Conservation (phyloP, 345 rosid genomes). For the Reutealis trisperma region DNA sequence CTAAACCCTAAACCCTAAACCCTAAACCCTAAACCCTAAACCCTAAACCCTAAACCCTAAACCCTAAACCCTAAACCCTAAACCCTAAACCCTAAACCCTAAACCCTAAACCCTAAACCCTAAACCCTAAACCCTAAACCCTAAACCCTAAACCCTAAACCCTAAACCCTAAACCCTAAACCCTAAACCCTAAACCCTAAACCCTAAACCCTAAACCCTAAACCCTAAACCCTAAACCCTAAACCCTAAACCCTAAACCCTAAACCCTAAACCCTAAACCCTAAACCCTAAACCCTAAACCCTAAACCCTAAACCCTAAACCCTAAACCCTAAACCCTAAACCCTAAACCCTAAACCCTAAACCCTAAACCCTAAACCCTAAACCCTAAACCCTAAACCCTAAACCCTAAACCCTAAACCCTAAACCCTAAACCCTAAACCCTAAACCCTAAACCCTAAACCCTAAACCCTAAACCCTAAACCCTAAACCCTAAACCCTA, state of each 20-base stretch:
- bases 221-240: conserved; percentile 16
- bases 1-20: too few relatives aligned
- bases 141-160: conserved; percentile 16
- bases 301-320: conserved; percentile 12
- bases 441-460: conserved; percentile 8
- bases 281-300: conserved; percentile 14
- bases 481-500: conserved; percentile 9
- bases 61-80: conserved; percentile 16
- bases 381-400: conserved; percentile 2
- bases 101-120: conserved; percentile 20
- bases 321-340: conserved; percentile 21
- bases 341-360: conserved; percentile 10
- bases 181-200: conserved; percentile 5
- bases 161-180: conserved; percentile 2
- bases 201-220: conserved; percentile 18
- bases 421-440: conserved; percentile 13
- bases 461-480: conserved; percentile 12
- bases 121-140: conserved; percentile 13
- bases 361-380: conserved; percentile 2
- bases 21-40: too few relatives aligned
- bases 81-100: conserved; percentile 14
- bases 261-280: neutral
- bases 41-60: too few relatives aligned
- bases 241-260: conserved; percentile 10
- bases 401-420: conserved; percentile 8